Conservation (phyloP, 257 asterid genomes). For the Cordia subcordata region DNA sequence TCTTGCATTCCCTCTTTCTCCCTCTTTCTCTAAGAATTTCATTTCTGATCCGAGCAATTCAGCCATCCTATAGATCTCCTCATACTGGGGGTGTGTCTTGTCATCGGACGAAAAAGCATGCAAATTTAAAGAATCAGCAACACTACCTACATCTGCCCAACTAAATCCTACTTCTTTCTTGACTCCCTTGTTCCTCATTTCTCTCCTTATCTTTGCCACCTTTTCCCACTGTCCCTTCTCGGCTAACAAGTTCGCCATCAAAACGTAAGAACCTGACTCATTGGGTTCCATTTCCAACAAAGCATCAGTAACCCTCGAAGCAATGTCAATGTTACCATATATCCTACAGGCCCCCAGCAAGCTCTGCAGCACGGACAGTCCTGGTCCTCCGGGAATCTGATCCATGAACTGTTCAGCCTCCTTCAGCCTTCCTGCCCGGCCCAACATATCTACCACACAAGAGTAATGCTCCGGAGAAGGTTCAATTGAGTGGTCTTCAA, state of each 20-base stretch:
- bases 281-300: conserved; percentile 63
- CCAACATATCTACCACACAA: conserved; percentile 86
- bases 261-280: conserved; percentile 73
- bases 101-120: conserved; percentile 89
- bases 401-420: conserved; percentile 64
- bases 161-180: conserved; percentile 82
- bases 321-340: conserved; percentile 76
- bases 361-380: conserved; percentile 77
- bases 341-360: conserved; percentile 73
- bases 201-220: conserved; percentile 66
- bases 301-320: conserved; percentile 45
- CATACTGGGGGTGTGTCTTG: conserved; percentile 54
- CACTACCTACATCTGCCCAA: conserved; percentile 74
- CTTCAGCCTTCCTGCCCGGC: conserved; percentile 72
- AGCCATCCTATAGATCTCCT: conserved; percentile 64
- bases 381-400: conserved; percentile 76
- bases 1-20: conserved; percentile 20
- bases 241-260: conserved; percentile 89
- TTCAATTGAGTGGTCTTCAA: conserved; percentile 39
- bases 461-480: conserved; percentile 72
- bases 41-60: conserved; percentile 69
- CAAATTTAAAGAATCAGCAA: conserved; percentile 36
- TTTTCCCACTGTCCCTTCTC: conserved; percentile 93
- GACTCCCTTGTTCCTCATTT: conserved; percentile 73
- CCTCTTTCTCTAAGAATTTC: conserved; percentile 38